Base-by-base conservation (phyloP, 768 basidiomycete species). In the Mycena alexandri region DNA sequence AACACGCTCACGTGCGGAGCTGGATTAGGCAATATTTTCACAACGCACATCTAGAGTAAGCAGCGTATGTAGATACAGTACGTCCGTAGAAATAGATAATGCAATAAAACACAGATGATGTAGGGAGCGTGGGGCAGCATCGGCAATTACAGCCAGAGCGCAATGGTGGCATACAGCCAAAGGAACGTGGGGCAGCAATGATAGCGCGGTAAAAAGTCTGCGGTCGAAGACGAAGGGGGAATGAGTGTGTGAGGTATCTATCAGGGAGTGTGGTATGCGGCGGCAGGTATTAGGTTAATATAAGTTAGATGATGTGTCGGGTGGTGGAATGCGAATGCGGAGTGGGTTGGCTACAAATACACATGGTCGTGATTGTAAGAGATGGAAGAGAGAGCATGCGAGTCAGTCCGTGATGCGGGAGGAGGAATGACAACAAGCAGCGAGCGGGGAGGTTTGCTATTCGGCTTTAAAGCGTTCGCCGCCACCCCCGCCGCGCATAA, bases 401-500 rank as follows among this genome's bases (percentile, higher is more conserved):
- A 54, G 64, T 60, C 51, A 61, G 66, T 67, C 65, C 59, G 54
- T 55, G 38, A 63, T 67, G 61, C 33, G 53, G 24, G 47, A 57
- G 51, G 50, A 46, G 34, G 48, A 52, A 21, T 13, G 47, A 25
- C 13, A 46, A 47, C 50, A 51, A 24, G 22, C 48, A 36, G 46
- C 25, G 21, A 42, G 48, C 34, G 14, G 42, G 22, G 44, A 16
- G 16, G 34, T 53, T 44, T 41, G 52, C 51, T 58, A 65, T 62
- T 69, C 68, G 42, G 58, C 47, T 42, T 80, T 80, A 73, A 85
- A 85, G 67, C 76, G 75, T 67, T 77, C 82, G 17, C 85, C 87
- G 22, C 91, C 91, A 48, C 83, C 93, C 11, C 94, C 93, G 22
- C 93, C 92, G 3, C 90, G 88, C 90, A 95, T 94, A 73, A 91